Conservation (phyloP, 1,139 yeast species). For the Yamadazyma jaroonii region DNA sequence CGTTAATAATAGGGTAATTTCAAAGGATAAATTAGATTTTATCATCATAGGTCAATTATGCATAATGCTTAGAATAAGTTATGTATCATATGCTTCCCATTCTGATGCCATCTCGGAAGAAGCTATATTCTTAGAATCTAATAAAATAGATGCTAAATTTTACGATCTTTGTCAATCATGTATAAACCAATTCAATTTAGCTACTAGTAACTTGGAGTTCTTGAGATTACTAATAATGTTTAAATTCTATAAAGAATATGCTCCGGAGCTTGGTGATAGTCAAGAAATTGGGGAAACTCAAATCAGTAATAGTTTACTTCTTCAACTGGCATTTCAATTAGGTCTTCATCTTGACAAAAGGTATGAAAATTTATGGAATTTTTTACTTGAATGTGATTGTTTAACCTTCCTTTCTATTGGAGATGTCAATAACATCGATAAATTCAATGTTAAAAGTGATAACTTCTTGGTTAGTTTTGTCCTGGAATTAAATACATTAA, state of each 20-base stretch:
- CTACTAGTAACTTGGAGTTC: slow-evolving; percentile 16
- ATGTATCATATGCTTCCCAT: slow-evolving; percentile 7
- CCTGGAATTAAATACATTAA: not conserved
- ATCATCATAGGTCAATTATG: slow-evolving; percentile 26
- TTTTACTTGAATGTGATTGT: not conserved
- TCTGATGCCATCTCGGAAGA: slow-evolving; percentile 14
- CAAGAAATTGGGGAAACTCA: slow-evolving; percentile 48
- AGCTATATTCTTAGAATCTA: slow-evolving; percentile 12
- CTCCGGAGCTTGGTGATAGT: slow-evolving; percentile 32
- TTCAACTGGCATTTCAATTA: slow-evolving; percentile 42
- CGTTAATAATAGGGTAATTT: slow-evolving; percentile 4
- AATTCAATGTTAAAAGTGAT: not conserved
- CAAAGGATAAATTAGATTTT: slow-evolving; percentile 28
- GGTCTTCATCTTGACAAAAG: slow-evolving; percentile 46
- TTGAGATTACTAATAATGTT: slow-evolving; percentile 6
- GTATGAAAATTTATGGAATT: not conserved
- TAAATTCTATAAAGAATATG: slow-evolving; percentile 6
- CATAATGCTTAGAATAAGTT: slow-evolving; percentile 23
- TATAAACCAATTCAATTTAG: slow-evolving; percentile 21
- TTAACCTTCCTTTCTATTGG: not conserved
- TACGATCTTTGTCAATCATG: slow-evolving; percentile 36
- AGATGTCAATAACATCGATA: not conserved
- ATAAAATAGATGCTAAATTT: slow-evolving; percentile 25
- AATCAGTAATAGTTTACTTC: slow-evolving; percentile 34
- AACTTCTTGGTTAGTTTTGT: not conserved